phyloP scores from a whole-genome alignment of 1,139 yeast genomes.

The Candida albicans region DNA sequence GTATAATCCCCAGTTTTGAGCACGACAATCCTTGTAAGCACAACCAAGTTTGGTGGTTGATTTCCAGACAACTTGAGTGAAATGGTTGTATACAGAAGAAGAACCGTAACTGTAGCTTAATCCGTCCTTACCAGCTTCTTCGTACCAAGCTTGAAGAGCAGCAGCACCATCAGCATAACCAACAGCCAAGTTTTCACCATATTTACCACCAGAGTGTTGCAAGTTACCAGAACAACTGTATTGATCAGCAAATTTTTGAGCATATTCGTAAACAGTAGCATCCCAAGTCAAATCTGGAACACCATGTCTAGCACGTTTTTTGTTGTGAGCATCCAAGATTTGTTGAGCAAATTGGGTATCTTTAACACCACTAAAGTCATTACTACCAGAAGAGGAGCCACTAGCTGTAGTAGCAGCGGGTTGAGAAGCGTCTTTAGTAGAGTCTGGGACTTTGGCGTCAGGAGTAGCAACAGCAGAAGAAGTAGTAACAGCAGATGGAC shows the following conservation, averaged over 20 bases:
- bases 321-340: conserved; percentile 63
- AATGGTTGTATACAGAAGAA: conserved; percentile 44
- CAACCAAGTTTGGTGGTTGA: conserved; percentile 70
- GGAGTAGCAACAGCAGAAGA: conserved; percentile 10
- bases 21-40: conserved; percentile 57
- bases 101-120: conserved; percentile 50
- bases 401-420: conserved; percentile 7
- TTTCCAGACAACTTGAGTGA: conserved; percentile 87
- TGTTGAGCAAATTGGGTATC: conserved; percentile 13
- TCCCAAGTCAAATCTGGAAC: conserved; percentile 68
- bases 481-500: conserved; percentile 7
- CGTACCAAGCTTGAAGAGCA: conserved; percentile 84
- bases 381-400: conserved; percentile 4
- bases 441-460: conserved; percentile 15
- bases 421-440: conserved; percentile 9
- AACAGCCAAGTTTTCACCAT: conserved; percentile 86
- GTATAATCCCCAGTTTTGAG: conserved; percentile 48
- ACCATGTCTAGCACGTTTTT: conserved; percentile 64
- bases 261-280: conserved; percentile 58
- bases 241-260: conserved; percentile 66
- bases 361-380: conserved; percentile 13
- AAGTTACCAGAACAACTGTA: conserved; percentile 71
- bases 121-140: conserved; percentile 45
- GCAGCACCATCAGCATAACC: conserved; percentile 57
- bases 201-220: conserved; percentile 73